These are phyloP conservation scores for Aureobasidium pullulans DNA, from an alignment of 2,329 filamentous ascomycete genomes.

Conservation along the genomic window DNA sequence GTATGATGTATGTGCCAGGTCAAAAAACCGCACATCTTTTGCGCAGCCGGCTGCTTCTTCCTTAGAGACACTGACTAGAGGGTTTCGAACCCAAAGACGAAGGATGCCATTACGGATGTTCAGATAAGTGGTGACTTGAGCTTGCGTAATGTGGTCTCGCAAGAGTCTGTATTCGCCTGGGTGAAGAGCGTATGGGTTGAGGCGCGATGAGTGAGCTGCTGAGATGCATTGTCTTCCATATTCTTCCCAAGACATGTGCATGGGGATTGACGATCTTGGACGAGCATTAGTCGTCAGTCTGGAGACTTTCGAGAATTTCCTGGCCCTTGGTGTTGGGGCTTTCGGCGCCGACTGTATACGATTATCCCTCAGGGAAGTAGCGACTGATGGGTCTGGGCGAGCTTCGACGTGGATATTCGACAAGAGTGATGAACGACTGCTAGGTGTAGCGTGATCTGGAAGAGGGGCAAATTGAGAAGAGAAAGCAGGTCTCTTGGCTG, in stretches of 20 bases:
- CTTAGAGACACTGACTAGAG: conserved; percentile 69
- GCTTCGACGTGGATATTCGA: background rate
- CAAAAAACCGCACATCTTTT: conserved; percentile 80
- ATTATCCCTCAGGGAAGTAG: background rate
- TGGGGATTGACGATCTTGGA: conserved; percentile 65
- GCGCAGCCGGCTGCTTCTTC: conserved; percentile 88
- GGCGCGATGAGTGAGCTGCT: conserved; percentile 78
- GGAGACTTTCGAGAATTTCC: conserved; percentile 4
- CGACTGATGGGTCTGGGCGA: background rate
- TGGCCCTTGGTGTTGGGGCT: conserved; percentile 5
- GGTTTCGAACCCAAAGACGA: conserved; percentile 80
- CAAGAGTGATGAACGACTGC: background rate
- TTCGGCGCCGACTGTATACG: background rate
- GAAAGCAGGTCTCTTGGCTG: conserved; percentile 14
- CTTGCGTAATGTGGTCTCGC: conserved; percentile 71
- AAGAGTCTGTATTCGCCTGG: conserved; percentile 75
- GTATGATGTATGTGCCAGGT: conserved; percentile 78
- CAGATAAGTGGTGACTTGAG: conserved; percentile 89
- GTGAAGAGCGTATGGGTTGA: conserved; percentile 86
- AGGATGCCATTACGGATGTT: conserved; percentile 95
- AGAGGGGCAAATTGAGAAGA: background rate
- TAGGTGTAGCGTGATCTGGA: background rate
- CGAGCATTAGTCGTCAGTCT: conserved; percentile 19
- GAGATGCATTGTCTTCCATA: conserved; percentile 89
- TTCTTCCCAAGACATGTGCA: conserved; percentile 61